Base-by-base conservation (phyloP, 805 yeast species). In the Kodamaea lidongshanica region DNA sequence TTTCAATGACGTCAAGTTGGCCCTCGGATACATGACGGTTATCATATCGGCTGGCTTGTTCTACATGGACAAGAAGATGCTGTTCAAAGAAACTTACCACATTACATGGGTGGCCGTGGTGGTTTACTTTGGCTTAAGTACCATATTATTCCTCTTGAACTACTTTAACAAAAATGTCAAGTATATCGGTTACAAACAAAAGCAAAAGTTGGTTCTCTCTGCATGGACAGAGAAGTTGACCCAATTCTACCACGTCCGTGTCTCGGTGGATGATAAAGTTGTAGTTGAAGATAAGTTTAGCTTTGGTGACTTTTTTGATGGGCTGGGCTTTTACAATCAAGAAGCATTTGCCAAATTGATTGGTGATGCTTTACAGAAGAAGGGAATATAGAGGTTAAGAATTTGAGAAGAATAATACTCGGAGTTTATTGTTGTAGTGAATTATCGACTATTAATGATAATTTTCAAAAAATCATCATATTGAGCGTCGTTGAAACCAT, bases 1-100 rank as follows among this genome's bases (percentile, higher is more conserved):
- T 9, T 38, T 70, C 11, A 43, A 48, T 19, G 79, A 74, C 42
- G 44, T 58, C 23, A 71, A 70, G 44, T 48, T 74, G 16, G 72
- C 60, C 2, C 50, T 74, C 19, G 79, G 79, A 0, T 61, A 66
- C 35, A 20, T 54, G 19, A 64, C 74, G 4, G 74, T 71, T 9
- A 53, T 53, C 4, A 45, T 65, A 16, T 68, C 77, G 6, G 78
- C 62, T 2, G 47, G 50, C 12, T 52, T 72, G 37, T 74, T 61
- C 45, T 58, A 58, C 35, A 34, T 65, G 16, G 81, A 74, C 35
- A 74, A 73, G 48, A 62, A 69, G 35, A 56, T 48, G 30, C 6
- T 17, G 6, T 73, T 73, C 48, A 48, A 54, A 11, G 66, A 72
- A 21, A 30, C 50, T 15, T 63, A 58, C 33, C 39, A 42, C 22